Conservation (phyloP, 192 early-diverging fungal species). For the Coemansia furcata region DNA sequence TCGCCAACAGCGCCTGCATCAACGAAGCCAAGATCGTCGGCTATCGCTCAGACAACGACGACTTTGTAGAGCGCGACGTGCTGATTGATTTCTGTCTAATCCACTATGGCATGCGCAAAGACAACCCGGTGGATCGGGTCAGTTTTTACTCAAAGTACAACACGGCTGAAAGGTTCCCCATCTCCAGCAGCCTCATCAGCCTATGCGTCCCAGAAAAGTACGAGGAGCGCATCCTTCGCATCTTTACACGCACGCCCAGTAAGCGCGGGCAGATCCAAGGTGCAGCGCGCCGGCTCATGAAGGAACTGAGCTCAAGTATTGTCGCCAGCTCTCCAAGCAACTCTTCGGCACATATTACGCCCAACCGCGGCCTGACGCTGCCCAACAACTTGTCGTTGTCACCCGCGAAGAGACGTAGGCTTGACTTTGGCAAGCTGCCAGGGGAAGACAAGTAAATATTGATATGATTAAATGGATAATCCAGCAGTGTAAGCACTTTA, state of each 20-base stretch:
- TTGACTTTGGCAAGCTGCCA: conserved; percentile 12
- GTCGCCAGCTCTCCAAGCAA: conserved; percentile 1
- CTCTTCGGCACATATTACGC: conserved; percentile 33
- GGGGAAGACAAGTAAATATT: background rate
- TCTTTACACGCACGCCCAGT: conserved; percentile 39
- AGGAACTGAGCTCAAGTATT: conserved; percentile 14
- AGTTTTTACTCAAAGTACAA: conserved; percentile 77
- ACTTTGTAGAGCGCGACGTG: conserved; percentile 67
- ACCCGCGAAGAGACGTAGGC: conserved; percentile 26
- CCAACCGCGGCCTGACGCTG: conserved; percentile 42
- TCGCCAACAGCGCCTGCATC: conserved; percentile 38
- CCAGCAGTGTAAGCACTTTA: background rate
- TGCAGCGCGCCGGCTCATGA: conserved; percentile 42
- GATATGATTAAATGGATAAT: background rate
- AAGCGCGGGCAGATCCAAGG: conserved; percentile 46
- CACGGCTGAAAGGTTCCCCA: conserved; percentile 57
- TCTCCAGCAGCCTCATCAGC: conserved; percentile 71
- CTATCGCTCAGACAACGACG: conserved; percentile 59
- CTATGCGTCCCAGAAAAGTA: conserved; percentile 49
- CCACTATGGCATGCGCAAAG: conserved; percentile 81
- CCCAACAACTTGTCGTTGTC: conserved; percentile 11
- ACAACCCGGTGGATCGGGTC: conserved; percentile 84
- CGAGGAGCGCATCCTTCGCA: conserved; percentile 47
- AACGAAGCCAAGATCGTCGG: conserved; percentile 61
- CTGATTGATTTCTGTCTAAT: conserved; percentile 70